A percentile compares a stretch with the other conserved stretches of the same genome.
These are phyloP conservation scores for Salix purpurea DNA, from an alignment of 345 rosid genomes.

Conservation along the genomic window DNA sequence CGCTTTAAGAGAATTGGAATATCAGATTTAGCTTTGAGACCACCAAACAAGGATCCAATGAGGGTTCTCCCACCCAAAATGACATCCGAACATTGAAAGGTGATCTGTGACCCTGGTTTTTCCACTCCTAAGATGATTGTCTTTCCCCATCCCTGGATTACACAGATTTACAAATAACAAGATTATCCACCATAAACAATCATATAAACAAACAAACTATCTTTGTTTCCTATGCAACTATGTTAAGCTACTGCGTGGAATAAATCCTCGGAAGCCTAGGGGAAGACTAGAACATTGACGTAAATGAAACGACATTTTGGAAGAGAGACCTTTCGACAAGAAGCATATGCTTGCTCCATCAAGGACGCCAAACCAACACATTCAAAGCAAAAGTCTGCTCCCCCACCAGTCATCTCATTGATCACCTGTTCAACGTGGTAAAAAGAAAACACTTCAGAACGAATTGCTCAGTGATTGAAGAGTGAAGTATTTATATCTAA, in stretches of 20 bases:
- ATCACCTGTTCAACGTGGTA: constrained; percentile 35
- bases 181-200: not conserved
- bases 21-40: constrained; percentile 76
- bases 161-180: not conserved
- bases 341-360: constrained; percentile 65
- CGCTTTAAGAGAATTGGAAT: constrained; percentile 71
- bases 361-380: constrained; percentile 58
- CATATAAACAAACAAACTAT: not conserved
- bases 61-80: constrained; percentile 56
- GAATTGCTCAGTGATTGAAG: not conserved
- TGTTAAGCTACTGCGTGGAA: not conserved
- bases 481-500: not conserved
- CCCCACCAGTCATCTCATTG: constrained; percentile 68
- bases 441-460: not conserved
- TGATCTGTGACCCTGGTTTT: constrained; percentile 53
- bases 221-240: not conserved
- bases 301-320: not conserved
- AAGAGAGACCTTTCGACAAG: constrained; percentile 57
- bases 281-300: no score
- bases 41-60: constrained; percentile 67
- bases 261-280: not conserved
- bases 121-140: constrained; percentile 75
- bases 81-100: constrained; percentile 45
- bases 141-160: constrained; percentile 84
- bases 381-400: constrained; percentile 85